Conservation (phyloP, 1,139 yeast genomes). For the Trichomonascaceae sp. region DNA sequence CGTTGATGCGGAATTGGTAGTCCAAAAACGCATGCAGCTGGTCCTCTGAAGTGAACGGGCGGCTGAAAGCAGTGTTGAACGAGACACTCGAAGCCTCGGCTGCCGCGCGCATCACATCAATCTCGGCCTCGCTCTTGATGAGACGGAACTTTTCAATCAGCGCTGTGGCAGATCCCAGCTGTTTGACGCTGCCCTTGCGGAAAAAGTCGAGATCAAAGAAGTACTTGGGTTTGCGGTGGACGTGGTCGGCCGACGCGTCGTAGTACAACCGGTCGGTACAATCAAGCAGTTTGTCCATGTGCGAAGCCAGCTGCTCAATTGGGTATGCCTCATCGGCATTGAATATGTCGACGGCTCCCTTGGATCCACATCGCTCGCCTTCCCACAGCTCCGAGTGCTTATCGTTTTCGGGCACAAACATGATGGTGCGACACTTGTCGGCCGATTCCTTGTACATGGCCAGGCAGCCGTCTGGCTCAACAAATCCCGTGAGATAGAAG, state of each 20-base stretch:
- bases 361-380: slow-evolving; percentile 78
- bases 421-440: slow-evolving; percentile 36
- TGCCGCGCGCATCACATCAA: slow-evolving; percentile 67
- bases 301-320: slow-evolving; percentile 23
- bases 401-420: slow-evolving; percentile 83
- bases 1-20: slow-evolving; percentile 69
- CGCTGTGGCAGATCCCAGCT: slow-evolving; percentile 17
- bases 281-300: slow-evolving; percentile 12
- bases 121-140: slow-evolving; percentile 64
- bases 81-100: slow-evolving; percentile 74
- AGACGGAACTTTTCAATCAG: slow-evolving; percentile 47
- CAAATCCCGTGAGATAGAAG: slow-evolving; percentile 81
- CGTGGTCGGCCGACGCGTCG: slow-evolving; percentile 8
- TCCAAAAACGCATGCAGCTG: slow-evolving; percentile 73
- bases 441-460: slow-evolving; percentile 45
- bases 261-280: slow-evolving; percentile 5
- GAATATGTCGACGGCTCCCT: slow-evolving; percentile 70
- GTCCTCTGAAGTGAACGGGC: slow-evolving; percentile 55
- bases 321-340: slow-evolving; percentile 71
- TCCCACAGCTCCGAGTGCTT: slow-evolving; percentile 80
- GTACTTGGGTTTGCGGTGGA: slow-evolving; percentile 8
- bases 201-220: slow-evolving; percentile 4
- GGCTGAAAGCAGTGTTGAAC: slow-evolving; percentile 60
- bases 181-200: slow-evolving; percentile 6
- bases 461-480: slow-evolving; percentile 78